Percentiles rank a stretch among this genome's conserved stretches.
phyloP scores from a whole-genome alignment of 495 filamentous ascomycete species.

The Alectoria sarmentosa region DNA sequence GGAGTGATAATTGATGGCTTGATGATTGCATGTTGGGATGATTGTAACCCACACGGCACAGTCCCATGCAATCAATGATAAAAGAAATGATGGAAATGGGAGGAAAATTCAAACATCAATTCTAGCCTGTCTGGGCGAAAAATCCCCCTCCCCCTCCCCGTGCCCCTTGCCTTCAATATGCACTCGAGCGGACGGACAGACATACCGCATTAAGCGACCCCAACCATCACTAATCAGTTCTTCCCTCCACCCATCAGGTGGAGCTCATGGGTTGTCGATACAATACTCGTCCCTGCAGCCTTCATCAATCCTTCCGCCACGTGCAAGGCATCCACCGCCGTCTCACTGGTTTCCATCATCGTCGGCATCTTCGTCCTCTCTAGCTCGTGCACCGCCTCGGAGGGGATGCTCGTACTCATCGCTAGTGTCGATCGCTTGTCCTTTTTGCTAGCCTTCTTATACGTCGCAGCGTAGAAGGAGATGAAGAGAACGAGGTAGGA shows the following conservation, averaged over 20 bases:
- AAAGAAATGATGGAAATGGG: too few species aligned
- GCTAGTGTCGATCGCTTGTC: conserved; percentile 9
- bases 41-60: too few species aligned
- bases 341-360: conserved; percentile 16
- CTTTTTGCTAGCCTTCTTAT: conserved; percentile 26
- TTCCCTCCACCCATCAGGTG: conserved; percentile 13
- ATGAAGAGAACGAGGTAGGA: conserved; percentile 31
- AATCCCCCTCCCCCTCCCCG: too few species aligned
- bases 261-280: conserved; percentile 6
- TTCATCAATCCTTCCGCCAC: conserved; percentile 20
- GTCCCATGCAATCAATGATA: too few species aligned
- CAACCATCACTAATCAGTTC: background rate
- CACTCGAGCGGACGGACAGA: background rate
- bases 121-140: too few species aligned
- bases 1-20: too few species aligned
- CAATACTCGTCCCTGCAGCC: conserved; percentile 17
- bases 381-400: conserved; percentile 10
- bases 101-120: too few species aligned
- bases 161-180: background rate
- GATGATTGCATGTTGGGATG: too few species aligned
- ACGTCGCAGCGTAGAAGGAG: conserved; percentile 30
- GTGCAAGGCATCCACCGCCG: conserved; percentile 16
- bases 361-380: conserved; percentile 20
- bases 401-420: conserved; percentile 16
- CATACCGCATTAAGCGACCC: background rate